Conservation (phyloP, 768 basidiomycete species). For the Leccinum obscurum region DNA sequence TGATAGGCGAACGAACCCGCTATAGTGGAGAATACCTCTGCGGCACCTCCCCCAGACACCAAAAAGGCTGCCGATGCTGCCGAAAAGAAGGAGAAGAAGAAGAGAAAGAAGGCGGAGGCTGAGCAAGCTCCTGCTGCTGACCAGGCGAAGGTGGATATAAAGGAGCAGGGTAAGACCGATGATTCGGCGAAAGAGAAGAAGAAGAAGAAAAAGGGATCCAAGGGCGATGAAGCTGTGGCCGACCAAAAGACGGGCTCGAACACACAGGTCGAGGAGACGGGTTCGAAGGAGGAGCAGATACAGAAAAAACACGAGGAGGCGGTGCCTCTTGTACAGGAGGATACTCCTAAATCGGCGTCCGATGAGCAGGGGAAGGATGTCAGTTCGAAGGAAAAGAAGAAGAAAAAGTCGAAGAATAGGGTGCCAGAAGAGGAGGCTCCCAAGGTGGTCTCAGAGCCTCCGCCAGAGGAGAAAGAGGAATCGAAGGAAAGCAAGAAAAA, state of each 20-base stretch:
- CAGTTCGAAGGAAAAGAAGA: neutral
- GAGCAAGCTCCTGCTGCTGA: neutral
- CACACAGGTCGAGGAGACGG: conserved; percentile 1
- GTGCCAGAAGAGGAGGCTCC: neutral
- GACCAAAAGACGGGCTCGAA: conserved; percentile 1
- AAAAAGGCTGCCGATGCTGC: neutral
- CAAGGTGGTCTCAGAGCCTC: neutral
- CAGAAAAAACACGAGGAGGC: conserved; percentile 4
- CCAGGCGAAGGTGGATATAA: neutral
- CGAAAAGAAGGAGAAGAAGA: neutral
- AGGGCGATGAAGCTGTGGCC: neutral
- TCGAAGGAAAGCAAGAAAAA: conserved; percentile 19
- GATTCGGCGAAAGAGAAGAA: conserved; percentile 18
- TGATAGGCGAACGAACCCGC: conserved; percentile 5
- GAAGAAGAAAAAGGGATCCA: conserved; percentile 14
- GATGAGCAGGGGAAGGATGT: conserved; percentile 4
- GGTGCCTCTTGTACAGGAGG: neutral
- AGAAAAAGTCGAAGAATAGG: neutral
- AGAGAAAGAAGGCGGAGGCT: conserved; percentile 2
- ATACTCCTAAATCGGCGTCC: neutral
- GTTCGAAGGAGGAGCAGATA: conserved; percentile 5
- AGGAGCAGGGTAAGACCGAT: conserved; percentile 3
- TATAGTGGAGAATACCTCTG: neutral
- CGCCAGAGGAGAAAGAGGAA: neutral
- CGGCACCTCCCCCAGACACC: neutral